Base-by-base conservation (phyloP, 257 asterid species). In the Mentha longifolia region DNA sequence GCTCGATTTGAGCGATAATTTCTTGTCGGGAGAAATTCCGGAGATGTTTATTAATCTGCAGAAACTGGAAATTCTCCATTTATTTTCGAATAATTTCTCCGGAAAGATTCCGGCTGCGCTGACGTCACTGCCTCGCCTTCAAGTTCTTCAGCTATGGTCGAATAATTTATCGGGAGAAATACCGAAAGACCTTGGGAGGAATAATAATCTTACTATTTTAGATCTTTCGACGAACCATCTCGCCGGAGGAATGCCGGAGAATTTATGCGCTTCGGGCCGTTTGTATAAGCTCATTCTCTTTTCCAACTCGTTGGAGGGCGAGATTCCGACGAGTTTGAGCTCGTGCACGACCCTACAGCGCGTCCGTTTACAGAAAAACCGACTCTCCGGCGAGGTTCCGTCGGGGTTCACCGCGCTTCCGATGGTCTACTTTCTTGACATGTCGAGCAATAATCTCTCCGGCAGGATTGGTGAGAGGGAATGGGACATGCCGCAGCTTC, bases 151-250 rank as follows among this genome's bases (percentile, higher is more conserved):
- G 35, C 20, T 92, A 4, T 92, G 98, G 98, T 87, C 91, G 9
- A 92, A 92, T 31, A 55, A 63, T 30, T 77, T 92, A 11, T 80
- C 86, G 0, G 98, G 96, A 17, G 72, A 84, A 17, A 88, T 92
- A 9, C 98, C 98, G 0, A 1, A 42, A 35, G 79, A 82, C 39
- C 89, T 90, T 10, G 98, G 98, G 6, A 83, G 43, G 51, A 19
- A 49, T 14, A 87, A 82, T 43, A 90, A 92, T 37, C 96, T 92
- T 77, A 81, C 97, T 7, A 65, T 87, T 10, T 72, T 92, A 14
- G 98, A 92, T 80, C 96, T 92, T 45, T 92, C 98, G 41, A 84
- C 89, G 16, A 92, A 92, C 58, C 81, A 80, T 22, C 91, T 92
- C 76, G 75, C 82, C 0, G 96, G 97, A 25, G 75, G 83, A 74